Conservation (phyloP, 2,329 filamentous ascomycete species). For the Diaporthe sp. region DNA sequence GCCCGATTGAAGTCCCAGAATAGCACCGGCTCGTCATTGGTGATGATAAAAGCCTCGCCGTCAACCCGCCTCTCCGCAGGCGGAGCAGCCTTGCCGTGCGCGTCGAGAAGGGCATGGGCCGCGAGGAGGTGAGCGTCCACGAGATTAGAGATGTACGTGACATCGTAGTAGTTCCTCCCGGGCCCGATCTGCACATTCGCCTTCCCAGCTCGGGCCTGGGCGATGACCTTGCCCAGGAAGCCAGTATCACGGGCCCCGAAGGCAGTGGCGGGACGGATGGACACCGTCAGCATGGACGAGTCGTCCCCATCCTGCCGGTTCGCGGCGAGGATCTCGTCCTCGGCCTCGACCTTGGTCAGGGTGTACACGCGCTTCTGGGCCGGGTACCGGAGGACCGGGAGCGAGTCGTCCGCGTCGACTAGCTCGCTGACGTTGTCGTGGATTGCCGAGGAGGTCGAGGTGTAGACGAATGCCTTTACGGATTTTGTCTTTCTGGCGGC, state of each 20-base stretch:
- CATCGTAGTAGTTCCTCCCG: slow-evolving; percentile 47
- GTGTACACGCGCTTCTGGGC: slow-evolving; percentile 43
- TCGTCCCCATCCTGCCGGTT: slow-evolving; percentile 38
- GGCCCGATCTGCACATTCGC: slow-evolving; percentile 43
- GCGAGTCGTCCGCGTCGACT: slow-evolving; percentile 40
- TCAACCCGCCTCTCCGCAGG: slow-evolving; percentile 43
- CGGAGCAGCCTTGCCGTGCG: slow-evolving; percentile 40
- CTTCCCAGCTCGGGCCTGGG: slow-evolving; percentile 39
- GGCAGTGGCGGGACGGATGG: slow-evolving; percentile 9
- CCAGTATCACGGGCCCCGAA: slow-evolving; percentile 12
- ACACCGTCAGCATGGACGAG: slow-evolving; percentile 5
- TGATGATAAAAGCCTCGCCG: slow-evolving; percentile 51
- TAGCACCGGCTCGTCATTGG: slow-evolving; percentile 47
- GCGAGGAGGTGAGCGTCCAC: slow-evolving; percentile 46
- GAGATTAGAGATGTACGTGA: slow-evolving; percentile 46
- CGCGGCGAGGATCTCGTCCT: slow-evolving; percentile 41
- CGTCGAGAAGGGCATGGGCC: slow-evolving; percentile 44
- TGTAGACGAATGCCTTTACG: slow-evolving; percentile 41
- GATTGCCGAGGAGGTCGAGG: slow-evolving; percentile 41
- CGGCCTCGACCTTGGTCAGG: slow-evolving; percentile 42
- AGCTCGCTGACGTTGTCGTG: slow-evolving; percentile 42
- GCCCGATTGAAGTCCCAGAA: slow-evolving; percentile 50
- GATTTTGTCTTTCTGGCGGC: slow-evolving; percentile 33
- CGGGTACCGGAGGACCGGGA: slow-evolving; percentile 42
- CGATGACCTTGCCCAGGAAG: slow-evolving; percentile 34